Base-by-base conservation (phyloP, 2,329 filamentous ascomycete genomes). In the Pseudogymnoascus sp. region DNA sequence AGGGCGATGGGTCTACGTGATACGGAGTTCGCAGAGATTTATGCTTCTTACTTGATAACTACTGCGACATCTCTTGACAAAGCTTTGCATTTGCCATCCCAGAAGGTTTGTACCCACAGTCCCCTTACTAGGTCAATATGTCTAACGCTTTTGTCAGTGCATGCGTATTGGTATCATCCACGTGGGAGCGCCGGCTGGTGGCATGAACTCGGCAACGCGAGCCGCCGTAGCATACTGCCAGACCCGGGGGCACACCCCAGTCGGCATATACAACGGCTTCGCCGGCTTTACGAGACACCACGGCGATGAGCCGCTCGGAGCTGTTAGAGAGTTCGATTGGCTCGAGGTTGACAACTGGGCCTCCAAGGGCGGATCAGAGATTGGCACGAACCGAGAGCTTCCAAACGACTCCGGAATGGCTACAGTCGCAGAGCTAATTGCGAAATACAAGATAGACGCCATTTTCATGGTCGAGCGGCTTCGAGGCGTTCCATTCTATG, bases 101-200 rank as follows among this genome's bases (percentile, higher is more conserved):
- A 88, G 61, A 88, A 93, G 78, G 89, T 89, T 72, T 65, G 83
- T 75, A 9, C 14, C n/a, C 16, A 43, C 63, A 49, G 2, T 16
- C 5, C 12, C 18, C 1, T 21, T 38, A 38, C 31, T 7, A 5
- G 8, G 18, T 35, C 14, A 28, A 18, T 14, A 14, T 59, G 61
- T 55, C 73, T 80, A 64, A 80, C 68, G 4, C 12, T 5, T 40
- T 38, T 38, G 23, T 14, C 66, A 93, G 89, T 86, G 88, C 68
- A 92, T 97, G 90, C 88, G 87, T 68, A 90, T 99, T 71, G 95
- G 91, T 59, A 96, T 99, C 72, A 91, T 99, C 76, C 96, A 97
- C 71, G 93, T 97, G 23, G 95, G 95, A 71, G 95, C 95, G 11
- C 95, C 95, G 6, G 95, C 95, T 31, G 95, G 95, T 75, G 95